These are phyloP conservation scores for Prototheca wickerhamii DNA, from an alignment of 163 green algal genomes.

Conservation along the genomic window DNA sequence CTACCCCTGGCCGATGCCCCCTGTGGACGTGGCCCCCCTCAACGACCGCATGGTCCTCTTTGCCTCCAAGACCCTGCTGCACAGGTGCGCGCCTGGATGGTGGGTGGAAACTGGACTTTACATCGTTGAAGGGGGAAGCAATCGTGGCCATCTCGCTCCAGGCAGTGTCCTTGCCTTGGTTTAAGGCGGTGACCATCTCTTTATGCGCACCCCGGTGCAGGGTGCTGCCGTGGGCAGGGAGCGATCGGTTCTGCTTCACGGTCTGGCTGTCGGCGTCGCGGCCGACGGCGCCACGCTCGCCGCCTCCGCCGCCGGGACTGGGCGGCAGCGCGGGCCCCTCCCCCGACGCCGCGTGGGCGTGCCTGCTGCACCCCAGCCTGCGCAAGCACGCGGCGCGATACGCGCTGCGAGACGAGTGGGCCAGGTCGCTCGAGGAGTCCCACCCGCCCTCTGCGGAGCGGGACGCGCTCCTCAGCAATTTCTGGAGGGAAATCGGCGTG, in stretches of 20 bases:
- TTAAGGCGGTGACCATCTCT: not conserved
- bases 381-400: constrained; percentile 2
- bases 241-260: not conserved
- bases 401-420: constrained; percentile 1
- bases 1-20: constrained; percentile 55
- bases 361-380: not conserved
- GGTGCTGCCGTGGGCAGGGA: not conserved
- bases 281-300: not conserved
- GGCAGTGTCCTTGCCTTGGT: not conserved
- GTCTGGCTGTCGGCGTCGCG: not conserved
- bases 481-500: not conserved
- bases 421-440: not conserved
- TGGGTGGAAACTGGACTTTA: not conserved
- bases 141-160: not conserved
- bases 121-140: not conserved
- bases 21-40: constrained; percentile 52
- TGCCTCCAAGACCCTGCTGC: constrained; percentile 50
- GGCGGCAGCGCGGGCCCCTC: not conserved
- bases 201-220: not conserved
- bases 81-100: constrained; percentile 23
- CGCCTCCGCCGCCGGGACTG: not conserved
- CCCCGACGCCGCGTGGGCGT: not conserved
- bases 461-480: not conserved
- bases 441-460: not conserved
- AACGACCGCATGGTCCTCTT: constrained; percentile 68